Percentiles rank a stretch among this genome's conserved stretches.
Evolutionary conservation across 1,139 yeast genomes (phyloP).

Genomic region (Eremothecium gossypii): DNA sequence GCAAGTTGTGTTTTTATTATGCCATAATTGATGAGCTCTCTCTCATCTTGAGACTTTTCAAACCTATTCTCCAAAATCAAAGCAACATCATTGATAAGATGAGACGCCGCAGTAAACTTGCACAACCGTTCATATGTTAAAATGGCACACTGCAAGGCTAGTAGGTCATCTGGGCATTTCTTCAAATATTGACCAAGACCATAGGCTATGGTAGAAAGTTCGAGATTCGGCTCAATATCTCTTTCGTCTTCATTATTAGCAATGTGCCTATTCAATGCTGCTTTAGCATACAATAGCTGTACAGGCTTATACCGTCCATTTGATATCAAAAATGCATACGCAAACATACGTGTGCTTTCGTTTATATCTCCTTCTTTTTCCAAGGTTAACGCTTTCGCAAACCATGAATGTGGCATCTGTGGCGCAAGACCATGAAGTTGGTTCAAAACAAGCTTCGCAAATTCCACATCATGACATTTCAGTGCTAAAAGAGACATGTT

Average conservation of each 20-base stretch:
- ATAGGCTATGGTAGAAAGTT: constrained; percentile 54
- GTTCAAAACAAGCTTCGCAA: constrained; percentile 65
- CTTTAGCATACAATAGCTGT: constrained; percentile 61
- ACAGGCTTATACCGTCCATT: constrained; percentile 67
- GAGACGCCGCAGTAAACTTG: constrained; percentile 46
- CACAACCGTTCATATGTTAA: constrained; percentile 64
- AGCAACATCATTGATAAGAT: constrained; percentile 41
- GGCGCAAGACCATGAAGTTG: constrained; percentile 81
- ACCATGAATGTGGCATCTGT: constrained; percentile 69
- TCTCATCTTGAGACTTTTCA: constrained; percentile 46
- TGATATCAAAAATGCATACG: constrained; percentile 70
- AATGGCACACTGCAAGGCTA: constrained; percentile 53
- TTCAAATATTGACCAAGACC: constrained; percentile 69
- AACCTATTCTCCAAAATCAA: constrained; percentile 46
- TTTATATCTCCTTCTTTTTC: constrained; percentile 46
- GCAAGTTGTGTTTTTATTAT: constrained; percentile 60
- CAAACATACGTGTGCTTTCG: constrained; percentile 49
- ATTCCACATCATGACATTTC: constrained; percentile 53
- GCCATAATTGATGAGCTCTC: constrained; percentile 43
- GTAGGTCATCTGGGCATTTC: constrained; percentile 52
- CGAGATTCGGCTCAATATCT: constrained; percentile 53
- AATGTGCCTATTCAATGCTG: constrained; percentile 39
- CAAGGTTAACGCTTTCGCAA: constrained; percentile 70
- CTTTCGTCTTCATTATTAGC: constrained; percentile 38
- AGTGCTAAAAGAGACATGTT: constrained; percentile 74